Evolutionary conservation across 176 grass and related monocot species (phyloP), one percentile per base, ranked within the genome.

Genomic region (Oryza officinalis): DNA sequence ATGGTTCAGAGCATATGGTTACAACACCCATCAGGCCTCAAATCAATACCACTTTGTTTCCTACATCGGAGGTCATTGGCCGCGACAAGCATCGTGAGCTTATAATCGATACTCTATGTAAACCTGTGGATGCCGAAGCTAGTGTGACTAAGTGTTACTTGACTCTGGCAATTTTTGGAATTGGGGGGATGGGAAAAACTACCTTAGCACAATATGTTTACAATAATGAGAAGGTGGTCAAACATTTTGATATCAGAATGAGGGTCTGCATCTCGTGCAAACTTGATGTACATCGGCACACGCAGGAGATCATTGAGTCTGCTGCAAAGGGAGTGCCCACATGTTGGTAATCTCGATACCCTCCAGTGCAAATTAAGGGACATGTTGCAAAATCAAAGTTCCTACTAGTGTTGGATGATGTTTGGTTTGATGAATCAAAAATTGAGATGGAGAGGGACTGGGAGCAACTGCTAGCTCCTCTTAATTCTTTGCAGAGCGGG

Each of bases 211-310:
- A 80, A 0, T n/a, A 28, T 28, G 68, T 80, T 0, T 86, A 80
- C 0, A 71, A 67, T 52, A 18, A 86, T 7, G 8, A 72, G 0
- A 72, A 13, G 27, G 3, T 72, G 4, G 0, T 12, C 0, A 1
- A 72, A 8, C 0, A 65, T 72, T 86, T 86, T 79, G 75, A 79
- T 79, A 12, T 49, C 35, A 79, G 27, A 52, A 86, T 86, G 57
- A 80, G 84, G 76, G 76, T 86, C 10, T 63, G 75, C 46, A 79
- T 86, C 50, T 86, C 84, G 0, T 38, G 28, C 2, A 79, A 49
- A 3, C 49, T 86, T 8, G 75, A 86, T 65, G 54, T 86, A 0
- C 49, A 2, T 49, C 52, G 25, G 0, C 75, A 72, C 27, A 86
- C 76, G 0, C 5, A 50, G 1, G 54, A 86, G 76, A 65, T 86